Conservation (phyloP, 768 basidiomycete genomes). For the Mycena crocata region DNA sequence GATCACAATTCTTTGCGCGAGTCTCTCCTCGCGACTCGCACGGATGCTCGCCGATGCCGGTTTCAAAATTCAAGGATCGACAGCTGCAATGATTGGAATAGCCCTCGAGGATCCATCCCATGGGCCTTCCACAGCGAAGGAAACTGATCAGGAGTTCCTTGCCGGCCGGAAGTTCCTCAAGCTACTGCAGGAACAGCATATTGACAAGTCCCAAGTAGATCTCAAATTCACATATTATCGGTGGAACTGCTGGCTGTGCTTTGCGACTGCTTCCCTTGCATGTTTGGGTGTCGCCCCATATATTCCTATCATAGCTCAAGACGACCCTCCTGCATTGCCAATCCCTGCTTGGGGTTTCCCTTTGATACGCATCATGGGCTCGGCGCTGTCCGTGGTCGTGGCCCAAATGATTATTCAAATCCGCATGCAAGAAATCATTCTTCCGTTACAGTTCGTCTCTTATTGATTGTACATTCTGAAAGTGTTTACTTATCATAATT, state of each 20-base stretch:
- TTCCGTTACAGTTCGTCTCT: not conserved
- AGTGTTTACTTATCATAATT: too few relatives aligned
- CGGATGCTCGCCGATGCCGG: slow-evolving; percentile 17
- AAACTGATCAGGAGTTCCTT: not conserved
- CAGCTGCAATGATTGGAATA: slow-evolving; percentile 4
- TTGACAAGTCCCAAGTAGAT: not conserved
- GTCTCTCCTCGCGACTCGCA: slow-evolving; percentile 10
- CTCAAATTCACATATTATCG: not conserved
- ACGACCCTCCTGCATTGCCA: not conserved
- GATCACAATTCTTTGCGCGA: not conserved
- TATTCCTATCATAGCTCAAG: not conserved
- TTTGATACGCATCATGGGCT: slow-evolving; percentile 7
- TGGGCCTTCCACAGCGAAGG: too few relatives aligned
- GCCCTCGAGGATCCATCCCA: not conserved
- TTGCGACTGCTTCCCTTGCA: not conserved
- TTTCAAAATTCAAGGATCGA: slow-evolving; percentile 7
- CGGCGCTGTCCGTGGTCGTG: not conserved
- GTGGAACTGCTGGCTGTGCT: not conserved
- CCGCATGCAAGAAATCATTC: slow-evolving; percentile 1
- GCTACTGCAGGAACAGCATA: slow-evolving; percentile 10
- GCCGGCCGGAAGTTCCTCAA: not conserved
- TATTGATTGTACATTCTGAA: not conserved
- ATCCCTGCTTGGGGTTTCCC: slow-evolving; percentile 1
- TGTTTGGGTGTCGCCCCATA: not conserved
- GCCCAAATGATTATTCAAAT: slow-evolving; percentile 12